Evolutionary conservation across 441 rosid species (phyloP).

Genomic region (Flueggea neowawraea): DNA sequence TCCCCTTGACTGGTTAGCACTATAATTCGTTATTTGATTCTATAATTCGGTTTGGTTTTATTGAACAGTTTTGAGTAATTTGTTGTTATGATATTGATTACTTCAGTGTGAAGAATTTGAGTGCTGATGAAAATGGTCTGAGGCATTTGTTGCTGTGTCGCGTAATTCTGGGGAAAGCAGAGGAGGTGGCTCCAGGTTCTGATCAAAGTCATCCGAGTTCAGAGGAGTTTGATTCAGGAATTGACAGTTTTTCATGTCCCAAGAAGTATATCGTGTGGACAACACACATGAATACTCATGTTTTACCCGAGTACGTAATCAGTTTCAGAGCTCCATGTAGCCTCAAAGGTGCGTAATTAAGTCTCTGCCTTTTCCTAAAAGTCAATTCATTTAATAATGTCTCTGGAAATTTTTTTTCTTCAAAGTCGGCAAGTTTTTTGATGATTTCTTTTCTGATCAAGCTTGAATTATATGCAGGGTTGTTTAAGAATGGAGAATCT

Average conservation of each 20-base stretch:
- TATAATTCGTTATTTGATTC: too few relatives aligned
- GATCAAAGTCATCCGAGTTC: slow-evolving; percentile 53
- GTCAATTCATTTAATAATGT: not conserved
- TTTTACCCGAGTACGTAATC: slow-evolving; percentile 61
- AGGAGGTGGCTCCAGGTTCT: slow-evolving; percentile 55
- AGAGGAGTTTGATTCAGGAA: slow-evolving; percentile 63
- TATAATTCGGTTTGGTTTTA: not conserved
- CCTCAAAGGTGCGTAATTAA: slow-evolving; percentile 36
- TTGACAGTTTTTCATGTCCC: slow-evolving; percentile 46
- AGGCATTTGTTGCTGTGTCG: slow-evolving; percentile 67
- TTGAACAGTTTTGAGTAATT: not conserved
- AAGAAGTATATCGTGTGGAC: slow-evolving; percentile 75
- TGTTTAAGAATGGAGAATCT: slow-evolving; percentile 17
- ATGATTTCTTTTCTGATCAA: slow-evolving; percentile 1
- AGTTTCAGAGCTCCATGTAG: slow-evolving; percentile 52
- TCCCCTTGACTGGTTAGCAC: slow-evolving; percentile 53
- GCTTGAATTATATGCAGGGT: slow-evolving; percentile 31
- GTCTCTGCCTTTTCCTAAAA: not conserved
- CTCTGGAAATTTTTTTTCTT: not conserved
- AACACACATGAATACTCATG: slow-evolving; percentile 60
- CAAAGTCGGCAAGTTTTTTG: not conserved
- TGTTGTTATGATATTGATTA: not conserved
- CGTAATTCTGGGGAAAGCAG: slow-evolving; percentile 61
- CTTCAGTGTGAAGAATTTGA: slow-evolving; percentile 40
- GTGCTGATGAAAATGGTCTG: slow-evolving; percentile 44